Evolutionary conservation across 1,139 yeast species (phyloP), one percentile per base, ranked within the genome.

Genomic region (Hansenula anomala): DNA sequence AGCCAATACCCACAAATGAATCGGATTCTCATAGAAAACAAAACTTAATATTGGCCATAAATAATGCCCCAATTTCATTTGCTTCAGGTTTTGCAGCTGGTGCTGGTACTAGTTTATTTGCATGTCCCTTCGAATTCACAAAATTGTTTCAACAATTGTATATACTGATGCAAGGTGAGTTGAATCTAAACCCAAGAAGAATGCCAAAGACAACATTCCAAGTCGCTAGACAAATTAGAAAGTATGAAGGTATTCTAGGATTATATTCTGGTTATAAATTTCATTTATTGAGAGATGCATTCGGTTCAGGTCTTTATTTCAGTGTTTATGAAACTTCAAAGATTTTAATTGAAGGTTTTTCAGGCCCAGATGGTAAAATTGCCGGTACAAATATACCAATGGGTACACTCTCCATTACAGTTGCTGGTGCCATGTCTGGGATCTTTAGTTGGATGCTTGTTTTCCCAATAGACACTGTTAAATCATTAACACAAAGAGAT

Each of bases 101-200:
- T 3, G 75, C 75, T 3, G 66, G 72, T 2, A 80, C 83, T 13
- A 73, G 89, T 2, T 37, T 76, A 6, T 75, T 84, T 56, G 86
- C 94, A 3, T 82, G 92, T 51, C 96, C 96, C 0, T 87, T 87
- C 57, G 96, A 87, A 58, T 78, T 85, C 58, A 80, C 92, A 36
- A 88, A 88, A 56, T 70, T 87, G 8, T 86, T 83, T 45, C 83
- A 92, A 30, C 96, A 88, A 58, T 74, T 87, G 51, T 67, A 78
- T 50, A 55, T 73, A 43, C 56, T 78, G 52, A 71, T 74, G 34
- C 68, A 69, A 45, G 46, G 52, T 44, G 51, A 55, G 18, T 39
- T 52, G 17, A 36, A 45, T 7, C 25, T 51, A 14, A 43, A 39
- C 27, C 55, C 55, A 6, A 44, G 49, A 24, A 44, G 45, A 30